These are phyloP conservation scores for Rubia tinctorum DNA, from an alignment of 305 asterid genomes.

Conservation along the genomic window DNA sequence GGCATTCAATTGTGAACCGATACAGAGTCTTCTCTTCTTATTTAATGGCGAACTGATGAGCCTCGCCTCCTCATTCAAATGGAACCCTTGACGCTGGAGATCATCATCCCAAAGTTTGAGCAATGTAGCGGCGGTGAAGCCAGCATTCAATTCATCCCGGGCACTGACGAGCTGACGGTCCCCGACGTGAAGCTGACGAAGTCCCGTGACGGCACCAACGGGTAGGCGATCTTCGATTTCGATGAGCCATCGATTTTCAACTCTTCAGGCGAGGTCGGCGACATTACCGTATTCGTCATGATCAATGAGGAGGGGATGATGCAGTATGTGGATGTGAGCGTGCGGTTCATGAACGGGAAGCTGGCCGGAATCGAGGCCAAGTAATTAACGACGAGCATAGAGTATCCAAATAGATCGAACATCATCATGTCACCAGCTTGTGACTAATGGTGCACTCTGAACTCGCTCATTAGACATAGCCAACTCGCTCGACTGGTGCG, in stretches of 20 bases:
- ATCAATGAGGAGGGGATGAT: conserved; percentile 87
- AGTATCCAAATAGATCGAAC: neutral
- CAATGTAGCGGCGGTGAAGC: conserved; percentile 55
- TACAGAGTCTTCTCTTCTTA: conserved; percentile 39
- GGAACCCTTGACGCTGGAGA: conserved; percentile 22
- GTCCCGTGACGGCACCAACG: conserved; percentile 85
- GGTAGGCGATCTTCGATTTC: conserved; percentile 81
- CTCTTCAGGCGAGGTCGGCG: conserved; percentile 85
- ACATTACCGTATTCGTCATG: conserved; percentile 91
- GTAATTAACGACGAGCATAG: conserved; percentile 21
- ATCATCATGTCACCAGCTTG: neutral
- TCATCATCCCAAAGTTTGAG: conserved; percentile 21
- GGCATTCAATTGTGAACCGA: conserved; percentile 38
- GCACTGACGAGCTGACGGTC: conserved; percentile 76
- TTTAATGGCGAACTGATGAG: conserved; percentile 57
- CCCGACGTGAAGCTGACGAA: conserved; percentile 93
- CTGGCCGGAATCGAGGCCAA: conserved; percentile 94
- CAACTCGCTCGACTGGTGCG: neutral
- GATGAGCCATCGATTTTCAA: conserved; percentile 86
- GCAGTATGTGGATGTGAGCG: conserved; percentile 75
- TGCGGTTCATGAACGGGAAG: conserved; percentile 76
- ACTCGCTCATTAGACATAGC: neutral
- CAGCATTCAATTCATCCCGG: conserved; percentile 83
- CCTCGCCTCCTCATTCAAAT: conserved; percentile 20
- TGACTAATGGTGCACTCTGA: neutral